Evolutionary conservation across 2,329 filamentous ascomycete species (phyloP), one percentile per base, ranked within the genome.

Genomic region (Colletotrichum sidae): DNA sequence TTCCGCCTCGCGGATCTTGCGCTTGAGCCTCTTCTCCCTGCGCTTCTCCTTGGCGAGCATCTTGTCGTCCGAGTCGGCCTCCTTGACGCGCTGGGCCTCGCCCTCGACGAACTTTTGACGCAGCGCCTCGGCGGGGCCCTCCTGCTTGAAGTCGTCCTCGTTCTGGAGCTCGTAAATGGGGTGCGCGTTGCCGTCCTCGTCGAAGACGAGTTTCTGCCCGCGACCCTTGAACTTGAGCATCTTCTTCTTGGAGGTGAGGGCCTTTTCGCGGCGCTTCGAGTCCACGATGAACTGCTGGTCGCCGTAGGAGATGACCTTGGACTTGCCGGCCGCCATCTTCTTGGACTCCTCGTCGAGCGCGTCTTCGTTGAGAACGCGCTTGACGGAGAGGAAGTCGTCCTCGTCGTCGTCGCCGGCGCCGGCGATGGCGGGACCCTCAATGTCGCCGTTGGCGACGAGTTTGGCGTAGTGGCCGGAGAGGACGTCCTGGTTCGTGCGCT

Each of bases 221-320:
- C 91, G 92, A 74, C 93, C 92, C 83, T 94, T 96, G 83, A 93
- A 92, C 76, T 97, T 96, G 74, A 93, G 86, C 69, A 97, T 87
- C 78, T 96, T 92, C 85, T 97, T 97, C 84, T 97, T 98, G 17
- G 92, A 96, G 73, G 91, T 91, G 69, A 98, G 87, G n/a, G 97
- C 86, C 81, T 97, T 98, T 80, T 97, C 95, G 70, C 94, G 90
- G 33, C 96, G 93, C 78, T 98, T 96, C 11, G 94, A 97, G 81
- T 99, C 96, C 68, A 99, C 89, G 17, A 97, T 81, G 49, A 97
- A 84, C 2, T 92, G 88, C 35, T 92, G 88, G 53, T 91, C 88
- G 67, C 90, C 90, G 11, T 91, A 84, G 44, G 86, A 79, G 53
- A 97, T 84, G 2, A 89, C 83, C 78, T 89, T 91, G 55, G 80